phyloP scores from a whole-genome alignment of 1,284 basidiomycete species.

The Puccinia polysora region DNA sequence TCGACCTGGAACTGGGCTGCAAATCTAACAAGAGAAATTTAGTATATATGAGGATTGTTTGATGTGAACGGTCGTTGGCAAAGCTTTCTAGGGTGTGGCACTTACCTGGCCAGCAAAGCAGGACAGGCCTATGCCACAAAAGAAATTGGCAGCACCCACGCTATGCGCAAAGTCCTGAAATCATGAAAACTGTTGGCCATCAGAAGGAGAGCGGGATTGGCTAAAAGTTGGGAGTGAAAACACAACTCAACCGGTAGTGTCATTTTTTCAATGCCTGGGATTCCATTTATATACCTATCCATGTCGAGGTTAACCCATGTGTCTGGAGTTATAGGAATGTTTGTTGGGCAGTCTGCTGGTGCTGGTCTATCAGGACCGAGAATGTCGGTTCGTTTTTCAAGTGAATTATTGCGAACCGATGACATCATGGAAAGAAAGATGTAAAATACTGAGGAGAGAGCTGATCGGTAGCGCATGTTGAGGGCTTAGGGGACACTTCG shows the following conservation, averaged over 20 bases:
- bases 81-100: too few relatives aligned
- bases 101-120: slow-evolving; percentile 23
- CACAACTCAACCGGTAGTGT: background rate
- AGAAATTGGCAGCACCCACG: slow-evolving; percentile 16
- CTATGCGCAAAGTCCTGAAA: background rate
- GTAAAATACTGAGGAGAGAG: too few relatives aligned
- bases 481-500: too few relatives aligned
- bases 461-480: too few relatives aligned
- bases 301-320: slow-evolving; percentile 14
- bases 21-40: background rate
- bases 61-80: background rate
- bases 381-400: background rate
- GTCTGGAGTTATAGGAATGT: background rate
- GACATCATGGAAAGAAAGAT: too few relatives aligned
- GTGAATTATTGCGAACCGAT: too few relatives aligned
- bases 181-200: background rate
- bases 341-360: background rate
- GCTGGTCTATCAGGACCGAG: background rate
- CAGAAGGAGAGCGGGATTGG: background rate
- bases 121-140: slow-evolving; percentile 14
- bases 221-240: too few relatives aligned
- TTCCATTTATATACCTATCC: background rate
- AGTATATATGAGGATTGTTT: background rate
- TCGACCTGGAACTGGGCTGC: slow-evolving; percentile 9
- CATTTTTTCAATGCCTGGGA: slow-evolving; percentile 2